phyloP scores from a whole-genome alignment of 495 filamentous ascomycete species.

The Aspergillus affinis region DNA sequence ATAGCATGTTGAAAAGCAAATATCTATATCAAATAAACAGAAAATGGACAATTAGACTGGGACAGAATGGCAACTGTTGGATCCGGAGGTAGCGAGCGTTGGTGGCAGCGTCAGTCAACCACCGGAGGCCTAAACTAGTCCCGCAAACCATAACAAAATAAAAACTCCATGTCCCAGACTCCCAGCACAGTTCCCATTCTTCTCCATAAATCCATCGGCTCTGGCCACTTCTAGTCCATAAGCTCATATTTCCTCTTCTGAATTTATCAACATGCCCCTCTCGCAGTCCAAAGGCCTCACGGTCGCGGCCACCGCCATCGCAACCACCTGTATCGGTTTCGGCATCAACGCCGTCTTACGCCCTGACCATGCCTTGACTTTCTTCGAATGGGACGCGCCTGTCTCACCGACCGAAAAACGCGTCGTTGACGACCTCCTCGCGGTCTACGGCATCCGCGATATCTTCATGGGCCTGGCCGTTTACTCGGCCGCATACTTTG shows the following conservation, averaged over 20 bases:
- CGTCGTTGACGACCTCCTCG: slow-evolving; percentile 41
- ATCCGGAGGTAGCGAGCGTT: too few species aligned
- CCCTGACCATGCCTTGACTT: slow-evolving; percentile 42
- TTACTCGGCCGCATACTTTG: slow-evolving; percentile 36
- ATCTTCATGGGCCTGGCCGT: slow-evolving; percentile 55
- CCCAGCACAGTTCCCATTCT: too few species aligned
- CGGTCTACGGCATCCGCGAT: slow-evolving; percentile 52
- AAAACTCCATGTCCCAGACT: too few species aligned
- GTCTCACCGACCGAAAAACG: slow-evolving; percentile 27
- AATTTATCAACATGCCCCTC: slow-evolving; percentile 16
- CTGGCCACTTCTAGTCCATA: background rate
- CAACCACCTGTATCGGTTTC: slow-evolving; percentile 45
- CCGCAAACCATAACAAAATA: too few species aligned
- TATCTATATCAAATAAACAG: too few species aligned
- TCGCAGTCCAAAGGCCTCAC: slow-evolving; percentile 20
- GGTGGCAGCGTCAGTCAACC: too few species aligned
- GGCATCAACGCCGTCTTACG: slow-evolving; percentile 49
- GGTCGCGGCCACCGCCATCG: slow-evolving; percentile 32
- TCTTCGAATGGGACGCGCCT: slow-evolving; percentile 46
- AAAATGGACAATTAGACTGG: too few species aligned
- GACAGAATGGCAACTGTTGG: too few species aligned
- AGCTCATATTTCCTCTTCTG: too few species aligned
- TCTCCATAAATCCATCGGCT: too few species aligned
- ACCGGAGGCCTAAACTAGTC: too few species aligned
- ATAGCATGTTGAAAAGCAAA: too few species aligned